Base-by-base conservation (phyloP, 2,329 filamentous ascomycete species). In the Penicillium italicum region DNA sequence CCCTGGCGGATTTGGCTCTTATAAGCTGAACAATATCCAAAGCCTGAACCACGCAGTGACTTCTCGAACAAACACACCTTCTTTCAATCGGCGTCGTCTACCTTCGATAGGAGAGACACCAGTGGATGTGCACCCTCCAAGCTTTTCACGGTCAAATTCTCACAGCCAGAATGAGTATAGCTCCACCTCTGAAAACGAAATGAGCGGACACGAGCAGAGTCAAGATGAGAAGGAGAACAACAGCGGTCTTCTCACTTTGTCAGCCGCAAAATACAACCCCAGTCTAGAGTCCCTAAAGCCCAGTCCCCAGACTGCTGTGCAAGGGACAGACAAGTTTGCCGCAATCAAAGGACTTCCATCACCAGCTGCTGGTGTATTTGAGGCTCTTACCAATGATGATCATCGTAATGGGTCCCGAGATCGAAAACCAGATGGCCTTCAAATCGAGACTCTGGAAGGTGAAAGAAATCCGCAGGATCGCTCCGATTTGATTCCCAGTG, bases 41-140 rank as follows among this genome's bases (percentile, higher is more conserved):
- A 82, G 81, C 61, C 81, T 89, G 72, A 87, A 87, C 65, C 88
- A 87, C 4, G 86, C 88, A 0, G 83, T 85, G 45, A 88, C 87
- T 14, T 85, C 86, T 2, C 80, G 83, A 40, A 84, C 86, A 2
- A 80, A 79, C 1, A 86, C 82, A 0, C 84, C 83, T 1, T 80
- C 79, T 10, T 87, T 85, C 62, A 76, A 78, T 34, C 81, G 86
- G 37, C 81, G 82, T 53, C 83, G 88, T n/a, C 78, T 93, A 33
- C 85, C 89, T 14, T 93, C 89, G 0, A 93, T 92, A 53, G 89
- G 88, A 11, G 89, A 91, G 75, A 84, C 80, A 18, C 84, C 85
- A 40, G 69, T 80, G 48, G 76, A 82, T 72, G 76, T 77, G 20
- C 69, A 81, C 18, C 74, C 77, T 40, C 70, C 73, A 18, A 67